phyloP scores from a whole-genome alignment of 1,284 basidiomycete genomes.

The Cutaneotrichosporon sp. region DNA sequence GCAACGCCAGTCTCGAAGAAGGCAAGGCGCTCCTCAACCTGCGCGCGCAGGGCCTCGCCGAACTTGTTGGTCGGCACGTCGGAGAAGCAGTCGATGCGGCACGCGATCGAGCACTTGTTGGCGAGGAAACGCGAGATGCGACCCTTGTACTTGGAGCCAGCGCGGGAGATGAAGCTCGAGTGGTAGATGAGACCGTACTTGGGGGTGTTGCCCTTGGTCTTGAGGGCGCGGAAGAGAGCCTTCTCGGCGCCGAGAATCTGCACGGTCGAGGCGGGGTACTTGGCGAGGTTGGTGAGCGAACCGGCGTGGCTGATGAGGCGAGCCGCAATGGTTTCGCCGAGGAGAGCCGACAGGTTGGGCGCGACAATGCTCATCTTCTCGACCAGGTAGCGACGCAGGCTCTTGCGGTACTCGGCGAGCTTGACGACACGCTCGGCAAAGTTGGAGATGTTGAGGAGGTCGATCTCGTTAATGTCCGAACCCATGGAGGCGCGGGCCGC shows the following conservation, averaged over 20 bases:
- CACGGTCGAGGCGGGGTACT: conserved; percentile 97
- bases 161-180: conserved; percentile 92
- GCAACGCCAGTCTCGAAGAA: conserved; percentile 87
- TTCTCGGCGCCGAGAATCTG: conserved; percentile 99
- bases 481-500: conserved; percentile 95
- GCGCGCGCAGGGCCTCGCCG: conserved; percentile 86
- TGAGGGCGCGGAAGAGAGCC: conserved; percentile 93
- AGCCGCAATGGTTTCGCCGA: conserved; percentile 94
- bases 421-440: conserved; percentile 91
- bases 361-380: conserved; percentile 99
- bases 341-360: conserved; percentile 87
- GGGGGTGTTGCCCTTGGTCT: conserved; percentile 98
- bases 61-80: conserved; percentile 89
- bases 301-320: conserved; percentile 97
- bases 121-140: conserved; percentile 97
- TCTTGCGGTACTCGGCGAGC: conserved; percentile 91
- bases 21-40: conserved; percentile 91
- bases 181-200: conserved; percentile 95
- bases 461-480: conserved; percentile 84
- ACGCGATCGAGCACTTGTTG: conserved; percentile 98
- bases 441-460: conserved; percentile 93
- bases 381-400: conserved; percentile 80
- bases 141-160: conserved; percentile 93
- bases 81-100: conserved; percentile 94
- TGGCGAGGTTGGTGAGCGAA: conserved; percentile 92